phyloP scores from a whole-genome alignment of 2,329 filamentous ascomycete species.

The Colletotrichum sansevieriae region DNA sequence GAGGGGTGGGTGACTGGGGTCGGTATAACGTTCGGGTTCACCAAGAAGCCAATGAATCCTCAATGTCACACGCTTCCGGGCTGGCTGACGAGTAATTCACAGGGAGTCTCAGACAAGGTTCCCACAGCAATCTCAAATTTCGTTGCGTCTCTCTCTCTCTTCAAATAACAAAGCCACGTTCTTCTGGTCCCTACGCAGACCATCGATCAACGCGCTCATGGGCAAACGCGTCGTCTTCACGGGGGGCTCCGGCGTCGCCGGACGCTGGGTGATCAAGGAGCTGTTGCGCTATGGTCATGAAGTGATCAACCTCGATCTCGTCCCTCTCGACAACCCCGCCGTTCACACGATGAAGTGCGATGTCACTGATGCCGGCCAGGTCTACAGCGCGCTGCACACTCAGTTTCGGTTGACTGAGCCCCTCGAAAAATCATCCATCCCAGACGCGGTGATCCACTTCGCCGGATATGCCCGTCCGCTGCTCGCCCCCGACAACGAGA shows the following conservation, averaged over 20 bases:
- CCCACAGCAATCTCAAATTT: no score
- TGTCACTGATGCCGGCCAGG: conserved; percentile 53
- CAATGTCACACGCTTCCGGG: background rate
- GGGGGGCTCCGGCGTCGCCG: conserved; percentile 52
- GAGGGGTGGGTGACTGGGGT: background rate
- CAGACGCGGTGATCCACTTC: conserved; percentile 74
- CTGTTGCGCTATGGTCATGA: conserved; percentile 50
- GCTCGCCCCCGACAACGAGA: conserved; percentile 72
- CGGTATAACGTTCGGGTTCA: conserved; percentile 6
- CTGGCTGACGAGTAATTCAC: background rate
- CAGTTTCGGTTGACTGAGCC: conserved; percentile 61
- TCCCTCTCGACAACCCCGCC: conserved; percentile 46
- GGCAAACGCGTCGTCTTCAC: conserved; percentile 51
- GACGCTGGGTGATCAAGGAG: conserved; percentile 51
- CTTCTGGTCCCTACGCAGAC: background rate
- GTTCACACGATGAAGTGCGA: conserved; percentile 53
- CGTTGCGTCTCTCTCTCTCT: no score
- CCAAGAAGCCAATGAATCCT: background rate
- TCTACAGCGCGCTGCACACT: conserved; percentile 54
- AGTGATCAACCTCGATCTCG: conserved; percentile 53
- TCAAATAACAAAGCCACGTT: background rate
- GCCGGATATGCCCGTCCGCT: conserved; percentile 71
- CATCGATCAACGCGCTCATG: conserved; percentile 7
- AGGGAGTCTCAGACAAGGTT: conserved; percentile 1
- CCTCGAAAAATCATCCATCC: conserved; percentile 53